Evolutionary conservation across 495 filamentous ascomycete species (phyloP), one percentile per base, ranked within the genome.

Genomic region (Lepidopterella palustris): DNA sequence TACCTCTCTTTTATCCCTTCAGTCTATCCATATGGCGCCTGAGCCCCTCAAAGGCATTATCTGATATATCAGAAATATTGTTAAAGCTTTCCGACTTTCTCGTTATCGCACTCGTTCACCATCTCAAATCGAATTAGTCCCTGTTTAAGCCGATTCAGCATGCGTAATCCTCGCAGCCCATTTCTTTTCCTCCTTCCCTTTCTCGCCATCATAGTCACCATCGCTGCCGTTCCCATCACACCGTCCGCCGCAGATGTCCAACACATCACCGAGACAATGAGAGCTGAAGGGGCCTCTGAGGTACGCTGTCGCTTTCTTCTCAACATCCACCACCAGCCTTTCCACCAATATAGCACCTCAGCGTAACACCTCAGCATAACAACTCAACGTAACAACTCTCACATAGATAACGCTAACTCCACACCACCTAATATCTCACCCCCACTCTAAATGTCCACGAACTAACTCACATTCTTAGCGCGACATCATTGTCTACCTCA

Each of bases 241-340:
- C 64, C 64, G 28, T 42, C 64, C 4, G 64, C 64, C 3, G 52
- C 60, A 5, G 50, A 55, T 20, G 31, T 35, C 25, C 55, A 66
- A 27, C 48, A 13, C n/a, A 51, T 58, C 10, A 60, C 48, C 1
- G 64, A 66, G 29, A 42, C 49, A 21, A 52, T 66, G 50, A 59
- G 64, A 49, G 51, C 42, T 11, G 52, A 60, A 53, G 64, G 64
- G 1, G 10, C 63, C 27, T 13, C 32, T 6, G 64, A 66, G 39
- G 59, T 66, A 49, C 2, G 20, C 39, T 29, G 13, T 21, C n/a
- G 9, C 15, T n/a, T 40, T 60, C 2, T 15, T 35, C 45, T n/a
- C n/a, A n/a, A n/a, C n/a, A n/a, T n/a, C n/a, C n/a, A n/a, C n/a
- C n/a, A n/a, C n/a, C n/a, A n/a, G n/a, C n/a, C n/a, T n/a, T n/a